Evolutionary conservation across 1,139 yeast genomes (phyloP).

Genomic region (Blastobotrys aristatus): DNA sequence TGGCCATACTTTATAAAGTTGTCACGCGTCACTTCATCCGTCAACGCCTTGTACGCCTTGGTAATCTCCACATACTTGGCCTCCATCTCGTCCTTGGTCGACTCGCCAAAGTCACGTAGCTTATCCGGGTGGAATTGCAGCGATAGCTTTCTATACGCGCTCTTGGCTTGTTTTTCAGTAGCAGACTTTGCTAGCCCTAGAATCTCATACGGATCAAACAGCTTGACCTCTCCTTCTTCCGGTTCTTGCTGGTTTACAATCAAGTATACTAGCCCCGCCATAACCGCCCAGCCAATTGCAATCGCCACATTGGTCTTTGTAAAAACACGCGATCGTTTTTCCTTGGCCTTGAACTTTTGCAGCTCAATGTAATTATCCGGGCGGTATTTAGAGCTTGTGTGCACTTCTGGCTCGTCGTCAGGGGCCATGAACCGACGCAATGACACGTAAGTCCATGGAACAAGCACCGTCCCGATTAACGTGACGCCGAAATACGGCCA

Average conservation of each 20-base stretch:
- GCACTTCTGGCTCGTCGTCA: conserved; percentile 12
- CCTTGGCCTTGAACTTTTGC: conserved; percentile 39
- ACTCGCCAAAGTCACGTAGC: conserved; percentile 49
- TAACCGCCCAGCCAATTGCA: conserved; percentile 62
- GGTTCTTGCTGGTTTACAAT: conserved; percentile 43
- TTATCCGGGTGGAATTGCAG: conserved; percentile 93
- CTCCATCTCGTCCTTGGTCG: conserved; percentile 64
- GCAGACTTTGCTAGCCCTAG: conserved; percentile 70
- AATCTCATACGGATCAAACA: conserved; percentile 88
- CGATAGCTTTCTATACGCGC: conserved; percentile 80
- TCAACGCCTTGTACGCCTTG: conserved; percentile 90
- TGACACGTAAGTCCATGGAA: conserved; percentile 62
- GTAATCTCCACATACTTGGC: conserved; percentile 74
- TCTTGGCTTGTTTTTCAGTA: conserved; percentile 70
- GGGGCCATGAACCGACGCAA: conserved; percentile 16
- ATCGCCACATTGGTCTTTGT: conserved; percentile 41
- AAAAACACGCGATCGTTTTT: conserved; percentile 24
- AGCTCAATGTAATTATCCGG: conserved; percentile 45
- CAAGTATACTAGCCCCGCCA: conserved; percentile 47
- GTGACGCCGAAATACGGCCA: conserved; percentile 95
- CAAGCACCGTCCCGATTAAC: conserved; percentile 54
- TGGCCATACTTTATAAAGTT: conserved; percentile 88
- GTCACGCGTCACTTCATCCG: conserved; percentile 80
- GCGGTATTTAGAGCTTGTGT: conserved; percentile 20
- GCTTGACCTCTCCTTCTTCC: conserved; percentile 41